Evolutionary conservation across 2,329 filamentous ascomycete species (phyloP), one percentile per base, ranked within the genome.

Genomic region (Colletotrichum australisinense): DNA sequence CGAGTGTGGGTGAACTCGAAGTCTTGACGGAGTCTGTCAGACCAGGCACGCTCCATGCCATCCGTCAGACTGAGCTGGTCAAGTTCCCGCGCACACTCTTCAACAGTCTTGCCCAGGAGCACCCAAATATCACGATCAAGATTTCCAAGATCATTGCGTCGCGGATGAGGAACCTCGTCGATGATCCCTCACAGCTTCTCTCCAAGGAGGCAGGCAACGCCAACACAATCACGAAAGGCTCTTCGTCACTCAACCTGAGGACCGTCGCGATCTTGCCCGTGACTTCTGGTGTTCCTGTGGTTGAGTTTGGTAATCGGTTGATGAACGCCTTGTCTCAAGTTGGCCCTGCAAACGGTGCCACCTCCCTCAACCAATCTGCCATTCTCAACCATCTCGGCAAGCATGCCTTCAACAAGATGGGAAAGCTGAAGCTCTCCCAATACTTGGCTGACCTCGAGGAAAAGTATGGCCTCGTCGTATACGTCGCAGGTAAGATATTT

Each of bases 141-240:
- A 97, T 99, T 32, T 98, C 97, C 1, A 99, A 98, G 82, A 97
- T 99, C 77, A 98, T 99, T 78, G 97, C 97, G 0, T 95, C 95
- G 46, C 92, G 97, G 3, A 98, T 99, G 97, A 89, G 96, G 74
- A 90, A 94, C 55, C 84, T 98, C 52, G 91, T 98, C 24, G 95
- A 98, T 77, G 93, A 95, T 77, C 94, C 95, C 1, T 84, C 94
- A 19, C 89, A 91, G 46, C 88, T 93, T 52, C 87, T 91, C 66
- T 87, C 88, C 9, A 91, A 91, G 72, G 93, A 96, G 65, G 85
- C 85, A 58, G 86, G 88, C 5, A 85, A 87, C 9, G 88, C 88
- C 14, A 88, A 89, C 4, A 88, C 90, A 1, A 88, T 87, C 42
- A 93, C 91, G 72, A 91, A 91, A 78, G 90, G 92, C 26, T 95